Conservation (phyloP, 768 basidiomycete species). For the Panaeolus papilionaceus region DNA sequence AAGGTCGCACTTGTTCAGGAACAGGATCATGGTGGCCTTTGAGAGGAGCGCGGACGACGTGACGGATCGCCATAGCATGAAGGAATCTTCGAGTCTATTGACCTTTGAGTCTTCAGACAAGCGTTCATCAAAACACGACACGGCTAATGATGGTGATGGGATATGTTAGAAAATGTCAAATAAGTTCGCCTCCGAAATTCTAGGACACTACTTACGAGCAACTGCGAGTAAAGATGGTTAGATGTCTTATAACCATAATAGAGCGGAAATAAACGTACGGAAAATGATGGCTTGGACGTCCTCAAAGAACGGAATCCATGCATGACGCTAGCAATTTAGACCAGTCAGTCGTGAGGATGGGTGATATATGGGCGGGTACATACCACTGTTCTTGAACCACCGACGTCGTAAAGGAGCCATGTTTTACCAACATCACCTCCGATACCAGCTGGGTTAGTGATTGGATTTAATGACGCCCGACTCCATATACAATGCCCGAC, state of each 20-base stretch:
- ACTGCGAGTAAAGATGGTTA: conserved; percentile 36
- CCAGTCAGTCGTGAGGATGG: neutral
- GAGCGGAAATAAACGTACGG: conserved; percentile 55
- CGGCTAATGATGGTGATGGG: conserved; percentile 33
- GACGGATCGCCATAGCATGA: conserved; percentile 69
- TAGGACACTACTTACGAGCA: conserved; percentile 55
- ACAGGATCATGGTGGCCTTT: conserved; percentile 69
- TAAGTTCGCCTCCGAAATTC: conserved; percentile 27
- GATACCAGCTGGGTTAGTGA: conserved; percentile 20
- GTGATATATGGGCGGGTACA: conserved; percentile 22
- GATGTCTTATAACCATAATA: conserved; percentile 21
- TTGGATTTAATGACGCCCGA: conserved; percentile 6
- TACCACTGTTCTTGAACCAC: conserved; percentile 65
- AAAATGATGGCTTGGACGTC: conserved; percentile 80
- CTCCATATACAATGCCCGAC: neutral
- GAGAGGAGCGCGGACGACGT: conserved; percentile 64
- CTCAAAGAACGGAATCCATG: conserved; percentile 79
- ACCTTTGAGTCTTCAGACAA: conserved; percentile 64
- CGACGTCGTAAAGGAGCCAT: conserved; percentile 76
- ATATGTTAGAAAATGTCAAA: conserved; percentile 26
- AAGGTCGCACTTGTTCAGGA: conserved; percentile 78
- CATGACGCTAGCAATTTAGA: conserved; percentile 55
- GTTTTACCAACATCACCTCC: conserved; percentile 48
- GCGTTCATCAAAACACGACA: conserved; percentile 53
- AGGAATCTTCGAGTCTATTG: conserved; percentile 76